Base-by-base conservation (phyloP, 106 monocot genomes). In the Platanthera guangdongensis region DNA sequence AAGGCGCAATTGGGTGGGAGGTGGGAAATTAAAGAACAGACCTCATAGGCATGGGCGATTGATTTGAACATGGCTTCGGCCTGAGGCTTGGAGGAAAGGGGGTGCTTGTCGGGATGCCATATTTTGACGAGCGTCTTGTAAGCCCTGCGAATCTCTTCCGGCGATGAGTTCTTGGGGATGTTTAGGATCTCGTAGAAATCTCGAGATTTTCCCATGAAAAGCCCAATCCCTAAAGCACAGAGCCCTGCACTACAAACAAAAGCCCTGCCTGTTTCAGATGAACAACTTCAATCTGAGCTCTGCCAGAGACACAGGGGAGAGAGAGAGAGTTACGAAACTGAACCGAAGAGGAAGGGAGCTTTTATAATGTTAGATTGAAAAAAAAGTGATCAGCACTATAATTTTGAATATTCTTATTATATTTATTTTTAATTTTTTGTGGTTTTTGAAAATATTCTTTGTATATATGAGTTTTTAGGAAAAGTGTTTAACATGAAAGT, bases 71-170 rank as follows among this genome's bases (percentile, higher is more conserved):
- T 70, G 14, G 90, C 83, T 57, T 90, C 87, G 14, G 87, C 87
- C 47, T 90, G 83, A 16, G 71, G 78, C 65, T 81, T 82, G 53
- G 87, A 81, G 14, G 87, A 85, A 59, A 85, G 79, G 9, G 90
- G 90, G 74, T 90, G 85, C 76, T 90, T 90, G 76, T 90, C 90
- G 8, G 87, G 90, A 74, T 90, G 90, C 90, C 90, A 90, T 83
- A 85, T 85, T 62, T 77, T 87, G 46, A 80, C 82, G 14, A 85
- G 83, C 8, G 55, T 63, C 15, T 77, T 85, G 83, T 90, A 90
- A 7, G 90, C 87, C 22, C 21, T 81, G 71, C 90, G 82, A 74
- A 90, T 87, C 51, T 83, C 82, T 63, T 79, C 73, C 4, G 78
- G 77, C n/a, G 83, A 81, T 14, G 90, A 80, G 77, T 85, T 62